Evolutionary conservation across 2,329 filamentous ascomycete species (phyloP).

Genomic region (Penicillium sp.): DNA sequence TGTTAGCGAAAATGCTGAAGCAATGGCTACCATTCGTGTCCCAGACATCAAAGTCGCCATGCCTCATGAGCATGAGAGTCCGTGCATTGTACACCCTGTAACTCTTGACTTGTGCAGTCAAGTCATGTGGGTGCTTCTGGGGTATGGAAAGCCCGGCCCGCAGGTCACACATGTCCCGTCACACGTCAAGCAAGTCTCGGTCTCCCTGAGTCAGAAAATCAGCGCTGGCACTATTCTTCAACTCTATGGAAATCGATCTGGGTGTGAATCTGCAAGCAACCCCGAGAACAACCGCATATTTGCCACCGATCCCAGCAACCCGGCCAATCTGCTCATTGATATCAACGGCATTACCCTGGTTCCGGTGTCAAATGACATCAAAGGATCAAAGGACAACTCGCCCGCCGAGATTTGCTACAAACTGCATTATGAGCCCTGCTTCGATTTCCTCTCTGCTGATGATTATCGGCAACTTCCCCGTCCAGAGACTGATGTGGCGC

Average conservation of each 20-base stretch:
- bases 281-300: conserved; percentile 17
- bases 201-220: conserved; percentile 11
- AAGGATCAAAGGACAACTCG: conserved; percentile 13
- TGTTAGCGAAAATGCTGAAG: conserved; percentile 1
- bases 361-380: conserved; percentile 18
- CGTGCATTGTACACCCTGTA: conserved; percentile 19
- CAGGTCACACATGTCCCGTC: conserved; percentile 18
- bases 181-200: conserved; percentile 16
- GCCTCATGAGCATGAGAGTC: conserved; percentile 14
- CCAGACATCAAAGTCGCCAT: conserved; percentile 20
- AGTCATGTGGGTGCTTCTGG: conserved; percentile 19
- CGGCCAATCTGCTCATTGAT: conserved; percentile 13
- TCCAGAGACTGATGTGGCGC: conserved; percentile 5
- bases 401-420: conserved; percentile 22
- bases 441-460: conserved; percentile 20
- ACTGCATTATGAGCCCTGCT: conserved; percentile 22
- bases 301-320: conserved; percentile 11
- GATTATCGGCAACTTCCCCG: conserved; percentile 17
- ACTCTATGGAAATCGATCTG: conserved; percentile 11
- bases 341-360: conserved; percentile 18
- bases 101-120: conserved; percentile 21
- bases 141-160: conserved; percentile 15
- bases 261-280: conserved; percentile 10
- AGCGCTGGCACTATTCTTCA: conserved; percentile 12
- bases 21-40: conserved; percentile 14